Percentiles rank a stretch among this genome's conserved stretches.
Evolutionary conservation across 768 basidiomycete genomes (phyloP).

Genomic region (Polyporus arcularius): DNA sequence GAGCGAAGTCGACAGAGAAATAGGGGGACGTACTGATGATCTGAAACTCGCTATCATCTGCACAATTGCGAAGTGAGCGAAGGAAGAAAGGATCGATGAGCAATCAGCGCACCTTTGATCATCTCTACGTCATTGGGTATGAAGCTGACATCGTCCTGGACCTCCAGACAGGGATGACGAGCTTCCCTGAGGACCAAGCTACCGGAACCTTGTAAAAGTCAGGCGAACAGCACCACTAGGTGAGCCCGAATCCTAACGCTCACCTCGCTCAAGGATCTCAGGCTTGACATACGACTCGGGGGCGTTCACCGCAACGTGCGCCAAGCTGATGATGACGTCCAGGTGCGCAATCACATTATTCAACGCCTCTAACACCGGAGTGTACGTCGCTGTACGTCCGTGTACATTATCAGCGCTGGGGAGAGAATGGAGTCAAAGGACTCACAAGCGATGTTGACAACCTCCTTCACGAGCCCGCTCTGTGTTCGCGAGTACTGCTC

Average conservation of each 20-base stretch:
- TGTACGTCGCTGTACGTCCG: slow-evolving; percentile 76
- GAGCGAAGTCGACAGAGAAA: neutral
- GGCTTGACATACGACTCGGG: slow-evolving; percentile 91
- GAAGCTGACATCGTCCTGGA: slow-evolving; percentile 93
- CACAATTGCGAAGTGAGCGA: neutral
- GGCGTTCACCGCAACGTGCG: slow-evolving; percentile 86
- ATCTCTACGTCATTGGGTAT: slow-evolving; percentile 96
- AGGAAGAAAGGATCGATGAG: neutral
- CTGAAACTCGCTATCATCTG: slow-evolving; percentile 88
- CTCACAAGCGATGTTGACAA: slow-evolving; percentile 89
- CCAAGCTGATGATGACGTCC: slow-evolving; percentile 91
- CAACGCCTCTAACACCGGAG: slow-evolving; percentile 80
- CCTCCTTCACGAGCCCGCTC: slow-evolving; percentile 83
- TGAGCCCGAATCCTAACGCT: neutral
- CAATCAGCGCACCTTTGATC: slow-evolving; percentile 64
- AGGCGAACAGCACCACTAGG: neutral
- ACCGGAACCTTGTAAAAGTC: slow-evolving; percentile 60
- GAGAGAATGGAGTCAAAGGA: neutral
- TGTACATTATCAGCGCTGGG: neutral
- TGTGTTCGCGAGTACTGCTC: slow-evolving; percentile 77
- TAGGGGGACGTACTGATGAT: slow-evolving; percentile 72
- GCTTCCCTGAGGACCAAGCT: slow-evolving; percentile 82
- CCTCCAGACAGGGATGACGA: slow-evolving; percentile 94
- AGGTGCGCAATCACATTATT: slow-evolving; percentile 86
- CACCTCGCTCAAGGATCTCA: slow-evolving; percentile 73